Conservation (phyloP, 2,329 filamentous ascomycete genomes). For the Colletotrichum euphorbiae region DNA sequence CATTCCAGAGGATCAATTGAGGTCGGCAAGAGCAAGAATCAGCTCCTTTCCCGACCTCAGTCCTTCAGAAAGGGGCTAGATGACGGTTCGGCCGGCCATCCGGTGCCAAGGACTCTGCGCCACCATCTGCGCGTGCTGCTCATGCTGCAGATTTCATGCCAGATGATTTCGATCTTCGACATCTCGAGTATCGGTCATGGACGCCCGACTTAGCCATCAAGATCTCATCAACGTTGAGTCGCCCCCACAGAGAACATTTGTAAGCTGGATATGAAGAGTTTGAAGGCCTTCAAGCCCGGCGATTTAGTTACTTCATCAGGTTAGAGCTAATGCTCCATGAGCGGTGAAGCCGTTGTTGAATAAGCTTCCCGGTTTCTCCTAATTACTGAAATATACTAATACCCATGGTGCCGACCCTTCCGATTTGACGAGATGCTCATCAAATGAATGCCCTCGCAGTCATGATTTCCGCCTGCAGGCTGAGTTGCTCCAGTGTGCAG, state of each 20-base stretch:
- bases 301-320: background rate
- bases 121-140: background rate
- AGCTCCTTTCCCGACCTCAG: background rate
- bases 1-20: background rate
- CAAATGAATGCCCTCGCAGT: no score
- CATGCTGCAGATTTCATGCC: background rate
- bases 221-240: no score
- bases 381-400: background rate
- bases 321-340: background rate
- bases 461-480: no score
- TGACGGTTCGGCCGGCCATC: background rate
- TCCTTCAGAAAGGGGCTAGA: background rate
- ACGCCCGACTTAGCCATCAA: no score
- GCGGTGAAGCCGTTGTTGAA: background rate
- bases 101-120: background rate
- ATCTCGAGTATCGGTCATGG: no score
- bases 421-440: background rate
- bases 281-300: background rate
- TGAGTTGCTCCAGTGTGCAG: no score
- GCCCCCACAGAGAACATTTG: no score
- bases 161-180: no score
- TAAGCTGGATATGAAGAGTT: no score
- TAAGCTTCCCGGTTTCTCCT: background rate
- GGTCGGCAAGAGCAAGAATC: background rate
- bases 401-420: background rate